Evolutionary conservation across 768 basidiomycete genomes (phyloP), one percentile per base, ranked within the genome.

Genomic region (Gloeophyllum trabeum): DNA sequence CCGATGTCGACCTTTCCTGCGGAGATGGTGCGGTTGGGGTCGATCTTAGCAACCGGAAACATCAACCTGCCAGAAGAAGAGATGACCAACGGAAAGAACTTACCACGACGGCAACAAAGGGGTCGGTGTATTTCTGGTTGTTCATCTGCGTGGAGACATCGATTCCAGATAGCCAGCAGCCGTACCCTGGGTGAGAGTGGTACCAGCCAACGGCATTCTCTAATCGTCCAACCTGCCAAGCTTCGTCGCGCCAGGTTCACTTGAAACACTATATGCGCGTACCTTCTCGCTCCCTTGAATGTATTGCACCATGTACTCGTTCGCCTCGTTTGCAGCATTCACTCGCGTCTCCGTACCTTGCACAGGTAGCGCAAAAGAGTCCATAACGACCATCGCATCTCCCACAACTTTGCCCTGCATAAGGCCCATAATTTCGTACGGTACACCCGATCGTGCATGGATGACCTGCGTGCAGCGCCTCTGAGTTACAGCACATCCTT

Each of bases 1-100:
- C 96, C 94, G 51, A 99, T 98, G 60, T 98, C 96, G 39, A 99
- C 96, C 62, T 91, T 93, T 21, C 96, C 96, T 0, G 94, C 94
- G 6, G 94, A 97, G 52, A 99, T 84, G 26, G 94, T 99, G 47
- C 94, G 85, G 63, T 97, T 98, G 5, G 94, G 94, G 58, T 99
- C 94, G 54, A 99, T 90, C 91, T 92, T 44, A 3, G 43, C 3
- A 12, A 4, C 6, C 18, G 40, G 23, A 30, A 22, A 40, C 30
- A 20, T 7, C 20, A 38, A 32, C 14, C 3, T 19, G 20, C 12
- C 26, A 10, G 21, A 12, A 36, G 4, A 16, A 21, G 13, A 41
- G 30, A 40, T 45, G 39, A 44, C 20, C 28, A 30, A 42, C 20
- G 30, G 16, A 16, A 21, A 20, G 32, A 41, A 73, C 82, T 48